Conservation (phyloP, 345 rosid species). For the Gossypium ekmanianum region DNA sequence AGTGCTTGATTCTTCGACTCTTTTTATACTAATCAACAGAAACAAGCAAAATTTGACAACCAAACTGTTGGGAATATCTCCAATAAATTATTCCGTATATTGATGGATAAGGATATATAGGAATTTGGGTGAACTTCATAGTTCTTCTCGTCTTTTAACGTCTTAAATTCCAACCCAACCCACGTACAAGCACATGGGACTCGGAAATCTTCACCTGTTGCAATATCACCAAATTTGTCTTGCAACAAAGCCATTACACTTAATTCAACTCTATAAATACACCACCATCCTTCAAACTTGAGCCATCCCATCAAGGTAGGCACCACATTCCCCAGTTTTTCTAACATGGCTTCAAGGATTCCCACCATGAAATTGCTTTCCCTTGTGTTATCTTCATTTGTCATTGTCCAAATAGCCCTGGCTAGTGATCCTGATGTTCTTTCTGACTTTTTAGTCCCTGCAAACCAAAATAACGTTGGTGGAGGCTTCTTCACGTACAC, state of each 20-base stretch:
- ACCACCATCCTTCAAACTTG: neutral
- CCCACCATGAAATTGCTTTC: slow-evolving; percentile 10
- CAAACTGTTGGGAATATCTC: neutral
- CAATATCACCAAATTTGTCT: neutral
- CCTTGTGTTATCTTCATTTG: slow-evolving; percentile 21
- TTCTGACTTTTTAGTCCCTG: slow-evolving; percentile 32
- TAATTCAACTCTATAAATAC: neutral
- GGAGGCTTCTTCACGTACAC: slow-evolving; percentile 7
- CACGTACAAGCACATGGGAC: neutral
- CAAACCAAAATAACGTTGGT: neutral
- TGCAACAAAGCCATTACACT: neutral
- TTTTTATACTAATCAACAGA: neutral
- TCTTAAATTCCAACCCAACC: neutral
- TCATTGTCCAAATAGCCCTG: slow-evolving; percentile 3
- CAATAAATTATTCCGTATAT: neutral
- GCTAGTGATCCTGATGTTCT: slow-evolving; percentile 39
- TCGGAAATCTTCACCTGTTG: slow-evolving; percentile 1
- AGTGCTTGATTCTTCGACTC: neutral
- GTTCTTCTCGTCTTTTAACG: neutral
- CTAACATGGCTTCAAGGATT: neutral
- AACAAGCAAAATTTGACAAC: neutral
- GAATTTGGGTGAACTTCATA: neutral
- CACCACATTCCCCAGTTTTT: neutral
- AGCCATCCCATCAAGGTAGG: neutral
- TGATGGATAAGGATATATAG: neutral